phyloP scores from a whole-genome alignment of 2,329 filamentous ascomycete genomes.

The Fusarium udum region DNA sequence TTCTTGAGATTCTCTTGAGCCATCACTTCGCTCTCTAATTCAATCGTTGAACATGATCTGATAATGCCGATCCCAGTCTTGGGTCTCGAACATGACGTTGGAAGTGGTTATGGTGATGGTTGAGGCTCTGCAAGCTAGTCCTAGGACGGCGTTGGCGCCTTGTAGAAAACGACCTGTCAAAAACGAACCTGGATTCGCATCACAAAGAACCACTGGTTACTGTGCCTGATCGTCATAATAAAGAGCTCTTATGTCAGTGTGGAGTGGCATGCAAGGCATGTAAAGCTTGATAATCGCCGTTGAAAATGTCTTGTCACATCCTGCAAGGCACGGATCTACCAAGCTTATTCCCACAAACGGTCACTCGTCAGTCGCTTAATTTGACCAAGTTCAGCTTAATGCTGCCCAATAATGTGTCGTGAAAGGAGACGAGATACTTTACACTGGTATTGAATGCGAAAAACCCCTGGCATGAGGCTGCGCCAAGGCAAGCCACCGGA shows the following conservation, averaged over 20 bases:
- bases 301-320: background rate
- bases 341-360: background rate
- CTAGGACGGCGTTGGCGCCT: background rate
- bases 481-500: conserved; percentile 14
- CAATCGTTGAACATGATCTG: background rate
- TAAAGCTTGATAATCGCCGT: conserved; percentile 2
- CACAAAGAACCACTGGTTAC: background rate
- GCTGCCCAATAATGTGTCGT: background rate
- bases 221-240: conserved; percentile 2
- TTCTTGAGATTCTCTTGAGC: background rate
- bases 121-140: conserved; percentile 2
- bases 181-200: background rate
- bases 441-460: background rate
- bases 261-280: background rate
- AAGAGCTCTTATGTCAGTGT: background rate
- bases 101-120: background rate
- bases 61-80: background rate
- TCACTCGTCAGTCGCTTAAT: no score
- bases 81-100: background rate
- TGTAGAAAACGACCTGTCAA: background rate
- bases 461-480: conserved; percentile 2
- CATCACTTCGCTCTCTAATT: rapidly evolving
- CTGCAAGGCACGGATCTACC: conserved; percentile 21
- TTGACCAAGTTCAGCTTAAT: background rate
- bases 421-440: background rate